Conservation (phyloP, 140 eudicot genomes). For the Oenanthe javanica region DNA sequence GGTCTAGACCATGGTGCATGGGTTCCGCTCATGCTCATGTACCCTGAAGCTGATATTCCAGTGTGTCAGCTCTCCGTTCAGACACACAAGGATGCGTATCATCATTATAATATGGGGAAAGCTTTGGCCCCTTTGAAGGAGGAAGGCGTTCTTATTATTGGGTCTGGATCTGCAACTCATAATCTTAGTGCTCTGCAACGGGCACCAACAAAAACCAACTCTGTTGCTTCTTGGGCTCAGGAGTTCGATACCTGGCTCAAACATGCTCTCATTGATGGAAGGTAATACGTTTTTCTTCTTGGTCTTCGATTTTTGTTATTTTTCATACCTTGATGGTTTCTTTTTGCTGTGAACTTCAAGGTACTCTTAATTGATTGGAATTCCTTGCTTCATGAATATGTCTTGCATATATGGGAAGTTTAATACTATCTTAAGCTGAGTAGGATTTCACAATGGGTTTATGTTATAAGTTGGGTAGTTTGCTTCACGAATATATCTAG, state of each 20-base stretch:
- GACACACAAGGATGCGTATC: no score
- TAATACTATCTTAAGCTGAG: neutral
- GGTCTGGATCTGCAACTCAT: constrained; percentile 85
- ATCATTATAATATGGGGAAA: no score
- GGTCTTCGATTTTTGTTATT: neutral
- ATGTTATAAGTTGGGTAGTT: neutral
- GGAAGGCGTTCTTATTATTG: constrained; percentile 67
- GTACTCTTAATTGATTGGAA: neutral
- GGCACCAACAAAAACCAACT: neutral
- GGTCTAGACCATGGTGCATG: constrained; percentile 96
- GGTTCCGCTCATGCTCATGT: constrained; percentile 51
- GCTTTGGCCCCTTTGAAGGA: no score
- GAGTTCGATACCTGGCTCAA: constrained; percentile 82
- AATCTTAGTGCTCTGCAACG: constrained; percentile 40
- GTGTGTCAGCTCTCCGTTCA: no score
- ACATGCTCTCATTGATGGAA: constrained; percentile 55
- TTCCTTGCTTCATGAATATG: neutral
- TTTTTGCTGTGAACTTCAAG: neutral
- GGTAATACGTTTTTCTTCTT: constrained; percentile 15
- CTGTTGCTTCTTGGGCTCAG: constrained; percentile 65
- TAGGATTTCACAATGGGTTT: neutral
- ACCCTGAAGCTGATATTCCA: no score
- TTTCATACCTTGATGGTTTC: neutral
- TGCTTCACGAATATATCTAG: neutral
- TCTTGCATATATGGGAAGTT: neutral